Conservation (phyloP, 2,329 filamentous ascomycete genomes). For the Seiridium unicorne region DNA sequence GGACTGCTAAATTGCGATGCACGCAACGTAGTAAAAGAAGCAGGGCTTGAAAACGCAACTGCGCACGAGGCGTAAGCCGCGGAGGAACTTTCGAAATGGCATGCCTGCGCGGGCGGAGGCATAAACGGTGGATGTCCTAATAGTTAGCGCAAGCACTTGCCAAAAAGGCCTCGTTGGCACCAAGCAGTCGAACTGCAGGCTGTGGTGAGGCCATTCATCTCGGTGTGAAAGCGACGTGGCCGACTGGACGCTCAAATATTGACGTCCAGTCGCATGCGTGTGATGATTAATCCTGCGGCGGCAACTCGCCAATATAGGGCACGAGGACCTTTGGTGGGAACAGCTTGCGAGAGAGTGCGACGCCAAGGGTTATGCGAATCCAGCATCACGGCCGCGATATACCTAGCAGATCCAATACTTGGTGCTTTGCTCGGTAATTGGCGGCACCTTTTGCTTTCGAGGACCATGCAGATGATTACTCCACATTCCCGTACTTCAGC, state of each 20-base stretch:
- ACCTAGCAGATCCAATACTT: no score
- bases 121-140: not conserved
- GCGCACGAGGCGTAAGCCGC: slow-evolving; percentile 12
- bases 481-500: not conserved
- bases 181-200: not conserved
- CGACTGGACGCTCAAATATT: no score
- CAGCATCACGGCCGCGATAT: no score
- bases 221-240: no score
- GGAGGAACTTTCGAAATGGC: slow-evolving; percentile 8
- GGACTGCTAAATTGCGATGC: not conserved
- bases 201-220: not conserved
- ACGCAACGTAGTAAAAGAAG: not conserved
- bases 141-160: not conserved
- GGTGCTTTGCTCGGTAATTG: no score
- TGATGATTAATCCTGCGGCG: no score
- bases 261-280: no score
- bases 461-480: not conserved
- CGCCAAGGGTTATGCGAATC: no score
- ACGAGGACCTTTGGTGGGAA: no score
- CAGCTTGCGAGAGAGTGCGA: no score
- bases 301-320: no score
- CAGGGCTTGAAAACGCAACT: not conserved
- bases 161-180: not conserved
- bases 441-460: no score
- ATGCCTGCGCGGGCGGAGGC: not conserved